Evolutionary conservation across 441 rosid genomes (phyloP).

Genomic region (Euphorbia celastroides): DNA sequence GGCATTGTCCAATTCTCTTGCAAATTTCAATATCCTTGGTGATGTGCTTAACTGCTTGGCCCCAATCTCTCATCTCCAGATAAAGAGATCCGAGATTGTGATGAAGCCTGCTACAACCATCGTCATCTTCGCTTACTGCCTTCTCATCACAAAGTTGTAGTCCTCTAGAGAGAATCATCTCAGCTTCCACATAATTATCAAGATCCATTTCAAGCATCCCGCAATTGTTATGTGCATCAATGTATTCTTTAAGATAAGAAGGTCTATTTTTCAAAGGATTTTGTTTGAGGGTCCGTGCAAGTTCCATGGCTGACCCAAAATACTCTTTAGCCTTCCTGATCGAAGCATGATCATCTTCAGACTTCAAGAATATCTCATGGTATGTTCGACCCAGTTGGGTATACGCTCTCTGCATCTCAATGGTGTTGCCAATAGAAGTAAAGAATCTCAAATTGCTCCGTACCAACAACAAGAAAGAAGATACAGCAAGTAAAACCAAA

Average conservation of each 20-base stretch:
- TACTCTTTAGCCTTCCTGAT: constrained; percentile 81
- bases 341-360: constrained; percentile 62
- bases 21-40: constrained; percentile 83
- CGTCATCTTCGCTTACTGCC: constrained; percentile 71
- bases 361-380: constrained; percentile 58
- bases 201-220: constrained; percentile 93
- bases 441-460: no score
- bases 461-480: no score
- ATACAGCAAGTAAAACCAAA: background rate
- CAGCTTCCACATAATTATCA: constrained; percentile 73
- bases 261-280: constrained; percentile 48
- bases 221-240: constrained; percentile 84
- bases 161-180: constrained; percentile 50
- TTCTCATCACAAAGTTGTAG: constrained; percentile 85
- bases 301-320: constrained; percentile 76
- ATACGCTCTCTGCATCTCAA: constrained; percentile 93
- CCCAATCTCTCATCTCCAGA: constrained; percentile 71
- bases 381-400: constrained; percentile 97
- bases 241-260: constrained; percentile 77
- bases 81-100: constrained; percentile 87
- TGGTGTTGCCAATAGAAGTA: no score
- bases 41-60: constrained; percentile 62
- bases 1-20: constrained; percentile 54
- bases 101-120: constrained; percentile 82
- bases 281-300: constrained; percentile 60